Evolutionary conservation across 345 rosid genomes (phyloP).

Genomic region (Ceriops decandra): DNA sequence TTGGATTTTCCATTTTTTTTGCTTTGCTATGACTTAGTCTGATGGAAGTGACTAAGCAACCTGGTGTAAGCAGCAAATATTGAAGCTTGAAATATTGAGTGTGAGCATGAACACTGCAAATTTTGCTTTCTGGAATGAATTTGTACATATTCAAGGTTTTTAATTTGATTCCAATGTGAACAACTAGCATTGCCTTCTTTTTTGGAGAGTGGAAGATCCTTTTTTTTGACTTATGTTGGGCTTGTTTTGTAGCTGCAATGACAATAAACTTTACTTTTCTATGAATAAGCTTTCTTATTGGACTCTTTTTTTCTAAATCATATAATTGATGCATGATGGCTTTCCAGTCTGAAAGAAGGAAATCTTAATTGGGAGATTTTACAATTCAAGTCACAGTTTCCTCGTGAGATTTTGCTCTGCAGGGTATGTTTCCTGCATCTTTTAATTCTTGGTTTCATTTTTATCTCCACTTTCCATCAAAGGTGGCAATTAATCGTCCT

Average conservation of each 20-base stretch:
- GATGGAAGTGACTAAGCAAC: no score
- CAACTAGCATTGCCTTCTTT: background rate
- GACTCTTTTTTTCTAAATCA: no score
- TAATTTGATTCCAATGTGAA: background rate
- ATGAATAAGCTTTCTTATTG: no score
- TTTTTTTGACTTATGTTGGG: background rate
- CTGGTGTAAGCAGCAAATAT: no score
- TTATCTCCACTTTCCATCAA: background rate
- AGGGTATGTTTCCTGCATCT: slow-evolving; percentile 47
- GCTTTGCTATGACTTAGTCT: no score
- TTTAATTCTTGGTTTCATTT: background rate
- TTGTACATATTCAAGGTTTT: background rate
- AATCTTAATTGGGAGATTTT: slow-evolving; percentile 84
- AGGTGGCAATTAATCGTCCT: background rate
- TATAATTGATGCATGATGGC: no score
- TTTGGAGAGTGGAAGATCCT: background rate
- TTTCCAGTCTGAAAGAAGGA: slow-evolving; percentile 83
- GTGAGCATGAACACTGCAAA: no score
- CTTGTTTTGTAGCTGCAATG: background rate
- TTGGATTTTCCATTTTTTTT: no score
- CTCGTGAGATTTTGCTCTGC: slow-evolving; percentile 93
- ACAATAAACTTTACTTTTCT: no score
- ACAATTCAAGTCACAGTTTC: slow-evolving; percentile 91
- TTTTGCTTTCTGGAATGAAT: background rate
- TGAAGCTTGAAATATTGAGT: no score